These are phyloP conservation scores for Leavenworthia alabamica DNA, from an alignment of 345 rosid genomes.

Conservation along the genomic window DNA sequence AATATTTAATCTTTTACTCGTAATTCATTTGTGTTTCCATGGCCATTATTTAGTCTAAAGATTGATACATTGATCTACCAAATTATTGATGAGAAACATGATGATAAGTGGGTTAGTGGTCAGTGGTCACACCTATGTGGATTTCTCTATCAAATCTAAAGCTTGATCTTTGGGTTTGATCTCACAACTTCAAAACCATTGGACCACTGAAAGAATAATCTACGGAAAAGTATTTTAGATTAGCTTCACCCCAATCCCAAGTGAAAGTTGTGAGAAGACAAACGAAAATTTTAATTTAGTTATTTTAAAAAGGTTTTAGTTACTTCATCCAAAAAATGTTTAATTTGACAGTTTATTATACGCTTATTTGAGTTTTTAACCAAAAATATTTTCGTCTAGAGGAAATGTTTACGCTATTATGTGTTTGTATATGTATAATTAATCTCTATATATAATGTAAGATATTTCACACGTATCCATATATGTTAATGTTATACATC, in stretches of 20 bases:
- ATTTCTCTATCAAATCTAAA: constrained; percentile 16
- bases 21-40: background rate
- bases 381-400: too few species aligned
- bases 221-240: background rate
- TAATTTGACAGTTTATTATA: background rate
- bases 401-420: too few species aligned
- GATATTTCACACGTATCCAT: background rate
- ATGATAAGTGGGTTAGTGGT: constrained; percentile 9
- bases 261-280: background rate
- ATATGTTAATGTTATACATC: background rate
- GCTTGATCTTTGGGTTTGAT: background rate
- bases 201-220: background rate
- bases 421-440: background rate
- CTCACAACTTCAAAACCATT: background rate
- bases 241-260: constrained; percentile 4
- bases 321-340: background rate
- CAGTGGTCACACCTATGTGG: constrained; percentile 13
- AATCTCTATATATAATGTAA: too few species aligned
- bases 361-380: background rate
- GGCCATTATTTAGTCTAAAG: background rate
- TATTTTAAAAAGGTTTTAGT: background rate
- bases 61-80: background rate
- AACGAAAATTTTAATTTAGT: background rate
- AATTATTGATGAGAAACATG: background rate
- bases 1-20: background rate